These are phyloP conservation scores for Dothistroma pini DNA, from an alignment of 2,329 filamentous ascomycete genomes.

Conservation along the genomic window DNA sequence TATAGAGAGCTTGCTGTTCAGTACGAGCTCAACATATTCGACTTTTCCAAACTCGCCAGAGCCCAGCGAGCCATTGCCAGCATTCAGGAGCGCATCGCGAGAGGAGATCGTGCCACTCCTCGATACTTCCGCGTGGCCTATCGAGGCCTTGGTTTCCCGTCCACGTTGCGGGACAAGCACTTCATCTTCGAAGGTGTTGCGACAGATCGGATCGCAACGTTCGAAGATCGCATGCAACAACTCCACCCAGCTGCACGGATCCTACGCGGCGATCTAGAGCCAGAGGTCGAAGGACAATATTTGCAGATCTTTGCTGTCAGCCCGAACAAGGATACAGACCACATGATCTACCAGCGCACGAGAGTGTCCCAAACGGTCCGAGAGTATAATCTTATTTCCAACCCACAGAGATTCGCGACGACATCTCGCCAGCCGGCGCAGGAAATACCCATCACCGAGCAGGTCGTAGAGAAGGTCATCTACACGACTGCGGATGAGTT, in stretches of 20 bases:
- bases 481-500: conserved; percentile 83
- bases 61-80: conserved; percentile 87
- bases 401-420: conserved; percentile 74
- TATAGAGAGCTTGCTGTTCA: conserved; percentile 90
- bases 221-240: conserved; percentile 88
- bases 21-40: conserved; percentile 84
- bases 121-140: conserved; percentile 92
- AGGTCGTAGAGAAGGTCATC: conserved; percentile 77
- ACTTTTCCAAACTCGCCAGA: conserved; percentile 86
- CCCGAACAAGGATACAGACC: conserved; percentile 73
- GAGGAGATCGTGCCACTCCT: conserved; percentile 71
- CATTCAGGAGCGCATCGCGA: conserved; percentile 83
- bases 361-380: conserved; percentile 76
- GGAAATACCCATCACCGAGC: conserved; percentile 63
- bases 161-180: conserved; percentile 78
- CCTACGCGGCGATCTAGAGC: conserved; percentile 63
- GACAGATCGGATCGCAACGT: conserved; percentile 71
- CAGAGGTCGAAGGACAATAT: conserved; percentile 84
- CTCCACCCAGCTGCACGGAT: conserved; percentile 84
- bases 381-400: conserved; percentile 78
- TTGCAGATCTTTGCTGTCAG: conserved; percentile 77
- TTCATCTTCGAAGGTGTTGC: conserved; percentile 85
- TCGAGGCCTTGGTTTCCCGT: conserved; percentile 82
- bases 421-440: conserved; percentile 64
- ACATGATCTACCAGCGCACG: conserved; percentile 84